Evolutionary conservation across 176 grass and related monocot genomes (phyloP).

Genomic region (Oryza australiensis): DNA sequence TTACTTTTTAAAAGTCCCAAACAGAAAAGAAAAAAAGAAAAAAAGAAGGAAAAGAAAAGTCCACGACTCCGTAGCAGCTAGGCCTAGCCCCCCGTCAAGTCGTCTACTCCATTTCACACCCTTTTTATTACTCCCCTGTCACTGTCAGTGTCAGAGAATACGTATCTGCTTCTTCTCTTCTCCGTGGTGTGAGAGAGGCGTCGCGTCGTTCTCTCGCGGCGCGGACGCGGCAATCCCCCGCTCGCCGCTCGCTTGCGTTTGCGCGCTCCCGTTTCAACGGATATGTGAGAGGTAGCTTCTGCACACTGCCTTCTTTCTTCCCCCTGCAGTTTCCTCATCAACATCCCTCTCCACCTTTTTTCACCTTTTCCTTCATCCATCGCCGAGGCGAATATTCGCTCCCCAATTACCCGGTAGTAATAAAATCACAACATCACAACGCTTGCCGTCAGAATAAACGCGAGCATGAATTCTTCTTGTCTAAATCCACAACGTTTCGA

Average conservation of each 20-base stretch:
- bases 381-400: neutral
- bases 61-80: no score
- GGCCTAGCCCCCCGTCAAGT: no score
- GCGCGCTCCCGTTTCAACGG: neutral
- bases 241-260: neutral
- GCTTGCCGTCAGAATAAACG: no score
- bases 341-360: neutral
- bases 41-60: no score
- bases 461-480: no score
- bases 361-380: no score
- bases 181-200: neutral
- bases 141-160: neutral
- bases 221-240: neutral
- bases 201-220: neutral
- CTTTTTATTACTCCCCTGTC: neutral
- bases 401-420: no score
- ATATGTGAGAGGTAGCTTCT: neutral
- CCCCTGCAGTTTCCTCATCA: neutral
- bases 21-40: neutral
- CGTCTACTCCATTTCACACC: no score
- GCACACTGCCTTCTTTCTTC: no score
- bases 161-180: neutral
- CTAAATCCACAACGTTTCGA: no score
- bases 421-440: no score
- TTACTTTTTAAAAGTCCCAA: neutral